Conservation (phyloP, 208 protist species). For the Leishmania braziliensis region DNA sequence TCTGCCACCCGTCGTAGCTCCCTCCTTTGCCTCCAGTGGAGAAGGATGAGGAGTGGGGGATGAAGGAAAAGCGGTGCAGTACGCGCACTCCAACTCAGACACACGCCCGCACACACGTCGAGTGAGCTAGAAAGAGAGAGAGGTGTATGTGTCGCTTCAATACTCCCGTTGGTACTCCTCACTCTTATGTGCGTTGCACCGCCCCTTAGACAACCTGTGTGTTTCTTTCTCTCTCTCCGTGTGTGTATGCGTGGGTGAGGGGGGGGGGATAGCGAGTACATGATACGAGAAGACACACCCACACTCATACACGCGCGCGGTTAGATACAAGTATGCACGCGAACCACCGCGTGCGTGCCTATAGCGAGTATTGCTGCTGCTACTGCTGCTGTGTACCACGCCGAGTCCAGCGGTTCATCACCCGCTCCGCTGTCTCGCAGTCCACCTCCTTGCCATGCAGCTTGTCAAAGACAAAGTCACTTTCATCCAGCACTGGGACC, state of each 20-base stretch:
- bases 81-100: too few species aligned
- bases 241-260: neutral
- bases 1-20: neutral
- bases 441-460: constrained; percentile 55
- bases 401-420: constrained; percentile 59
- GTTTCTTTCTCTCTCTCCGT: neutral
- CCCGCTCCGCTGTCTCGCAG: constrained; percentile 40
- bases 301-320: neutral
- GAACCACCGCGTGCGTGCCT: neutral
- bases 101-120: neutral
- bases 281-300: neutral
- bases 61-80: neutral
- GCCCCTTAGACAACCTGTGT: neutral
- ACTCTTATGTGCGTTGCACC: neutral
- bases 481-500: constrained; percentile 51
- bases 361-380: neutral
- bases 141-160: neutral
- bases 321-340: neutral
- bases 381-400: constrained; percentile 19
- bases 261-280: neutral
- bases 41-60: neutral
- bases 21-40: neutral
- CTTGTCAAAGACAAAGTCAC: constrained; percentile 62
- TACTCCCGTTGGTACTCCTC: neutral
- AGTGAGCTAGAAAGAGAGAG: neutral